These are phyloP conservation scores for Phytomonas francai DNA, from an alignment of 208 protist species.

Conservation along the genomic window DNA sequence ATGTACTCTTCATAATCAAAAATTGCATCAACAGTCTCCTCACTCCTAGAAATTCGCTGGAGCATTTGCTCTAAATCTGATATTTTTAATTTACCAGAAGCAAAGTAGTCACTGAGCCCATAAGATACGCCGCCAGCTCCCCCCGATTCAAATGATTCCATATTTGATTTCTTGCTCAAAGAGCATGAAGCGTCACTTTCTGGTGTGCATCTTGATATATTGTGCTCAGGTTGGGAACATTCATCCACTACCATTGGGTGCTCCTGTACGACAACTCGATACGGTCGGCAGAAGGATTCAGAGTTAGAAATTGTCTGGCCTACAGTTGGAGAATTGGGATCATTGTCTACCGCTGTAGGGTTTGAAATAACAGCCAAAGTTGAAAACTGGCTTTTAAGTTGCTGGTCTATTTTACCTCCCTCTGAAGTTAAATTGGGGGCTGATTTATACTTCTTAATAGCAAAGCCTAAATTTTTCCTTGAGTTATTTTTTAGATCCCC, in stretches of 20 bases:
- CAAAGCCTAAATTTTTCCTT: not conserved
- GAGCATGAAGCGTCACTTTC: not conserved
- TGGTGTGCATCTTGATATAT: not conserved
- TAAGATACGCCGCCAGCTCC: not conserved
- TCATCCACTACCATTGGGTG: not conserved
- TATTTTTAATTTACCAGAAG: not conserved
- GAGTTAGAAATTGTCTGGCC: not conserved
- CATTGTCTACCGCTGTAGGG: not conserved
- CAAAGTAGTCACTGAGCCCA: not conserved
- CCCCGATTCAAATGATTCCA: not conserved
- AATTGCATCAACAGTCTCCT: slow-evolving; percentile 59
- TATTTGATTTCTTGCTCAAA: not conserved
- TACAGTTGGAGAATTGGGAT: not conserved
- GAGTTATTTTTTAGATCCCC: not conserved
- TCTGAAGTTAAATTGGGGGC: not conserved
- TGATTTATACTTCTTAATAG: not conserved
- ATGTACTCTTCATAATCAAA: slow-evolving; percentile 74
- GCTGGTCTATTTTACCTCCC: not conserved
- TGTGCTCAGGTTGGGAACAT: not conserved
- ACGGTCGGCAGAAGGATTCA: not conserved
- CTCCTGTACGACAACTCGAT: not conserved
- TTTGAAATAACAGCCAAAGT: not conserved
- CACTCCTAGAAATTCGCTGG: slow-evolving; percentile 1
- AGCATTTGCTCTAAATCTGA: not conserved
- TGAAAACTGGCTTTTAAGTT: not conserved